Conservation (phyloP, 306 rosid species). For the Dryas octopetala region DNA sequence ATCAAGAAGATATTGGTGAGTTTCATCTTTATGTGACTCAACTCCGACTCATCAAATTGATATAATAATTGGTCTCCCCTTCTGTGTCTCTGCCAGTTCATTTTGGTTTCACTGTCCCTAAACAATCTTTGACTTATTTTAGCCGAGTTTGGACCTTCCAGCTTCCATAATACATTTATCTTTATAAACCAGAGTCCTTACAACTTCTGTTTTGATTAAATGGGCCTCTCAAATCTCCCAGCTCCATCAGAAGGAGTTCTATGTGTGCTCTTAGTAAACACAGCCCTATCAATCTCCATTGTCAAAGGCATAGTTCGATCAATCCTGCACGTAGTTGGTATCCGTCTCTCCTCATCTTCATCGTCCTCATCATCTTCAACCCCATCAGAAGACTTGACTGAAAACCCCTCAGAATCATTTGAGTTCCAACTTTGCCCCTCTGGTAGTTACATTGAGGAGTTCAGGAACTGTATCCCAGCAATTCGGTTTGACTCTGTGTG, state of each 20-base stretch:
- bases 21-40: conserved; percentile 9
- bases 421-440: conserved; percentile 43
- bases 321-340: conserved; percentile 67
- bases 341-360: conserved; percentile 53
- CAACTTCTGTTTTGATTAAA: conserved; percentile 29
- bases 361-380: conserved; percentile 22
- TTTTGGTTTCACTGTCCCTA: not conserved
- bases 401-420: conserved; percentile 43
- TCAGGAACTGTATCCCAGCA: conserved; percentile 53
- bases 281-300: conserved; percentile 70
- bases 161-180: conserved; percentile 1
- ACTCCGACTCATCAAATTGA: conserved; percentile 29
- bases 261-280: conserved; percentile 65
- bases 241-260: conserved; percentile 91
- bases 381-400: conserved; percentile 40
- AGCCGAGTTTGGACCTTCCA: conserved; percentile 19
- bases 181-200: not conserved
- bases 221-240: conserved; percentile 96
- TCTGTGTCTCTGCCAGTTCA: not conserved
- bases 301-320: conserved; percentile 72
- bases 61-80: not conserved
- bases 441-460: conserved; percentile 54
- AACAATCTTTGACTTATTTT: not conserved
- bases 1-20: conserved; percentile 22
- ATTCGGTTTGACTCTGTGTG: conserved; percentile 47